Conservation (phyloP, 2,329 filamentous ascomycete genomes). For the Ceratocystis harringtonii region DNA sequence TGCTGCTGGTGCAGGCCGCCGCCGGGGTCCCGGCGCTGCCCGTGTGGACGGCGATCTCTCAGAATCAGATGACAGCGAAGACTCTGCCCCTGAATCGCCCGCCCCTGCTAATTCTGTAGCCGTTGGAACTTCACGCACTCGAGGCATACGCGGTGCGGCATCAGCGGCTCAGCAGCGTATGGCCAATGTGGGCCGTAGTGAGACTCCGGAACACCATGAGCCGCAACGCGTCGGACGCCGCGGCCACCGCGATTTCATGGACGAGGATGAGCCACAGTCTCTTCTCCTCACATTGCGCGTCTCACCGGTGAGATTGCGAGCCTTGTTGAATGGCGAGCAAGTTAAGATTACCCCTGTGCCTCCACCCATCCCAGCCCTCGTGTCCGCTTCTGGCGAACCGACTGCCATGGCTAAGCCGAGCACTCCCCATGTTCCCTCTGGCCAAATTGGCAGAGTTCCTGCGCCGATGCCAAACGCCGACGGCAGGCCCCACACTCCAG, state of each 20-base stretch:
- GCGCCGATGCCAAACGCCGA: conserved; percentile 47
- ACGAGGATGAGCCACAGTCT: conserved; percentile 61
- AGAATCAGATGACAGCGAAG: conserved; percentile 84
- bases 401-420: conserved; percentile 12
- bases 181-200: conserved; percentile 65
- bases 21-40: conserved; percentile 28
- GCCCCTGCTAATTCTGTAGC: conserved; percentile 46
- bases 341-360: conserved; percentile 19
- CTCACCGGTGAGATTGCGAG: conserved; percentile 53
- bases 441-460: conserved; percentile 51
- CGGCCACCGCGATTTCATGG: conserved; percentile 49
- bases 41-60: conserved; percentile 54
- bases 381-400: conserved; percentile 4
- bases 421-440: conserved; percentile 27
- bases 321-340: conserved; percentile 41
- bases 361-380: conserved; percentile 8
- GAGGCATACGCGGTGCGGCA: conserved; percentile 79
- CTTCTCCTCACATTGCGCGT: conserved; percentile 65
- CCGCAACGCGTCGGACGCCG: conserved; percentile 47
- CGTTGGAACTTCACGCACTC: conserved; percentile 65
- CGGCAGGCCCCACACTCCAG: conserved; percentile 40
- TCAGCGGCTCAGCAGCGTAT: conserved; percentile 77
- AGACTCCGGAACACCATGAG: conserved; percentile 79
- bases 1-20: conserved; percentile 42
- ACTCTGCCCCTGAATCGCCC: conserved; percentile 75